A percentile compares a stretch with the other conserved stretches of the same genome.
These are phyloP conservation scores for Mycena haematopus DNA, from an alignment of 768 basidiomycete genomes.

Conservation along the genomic window DNA sequence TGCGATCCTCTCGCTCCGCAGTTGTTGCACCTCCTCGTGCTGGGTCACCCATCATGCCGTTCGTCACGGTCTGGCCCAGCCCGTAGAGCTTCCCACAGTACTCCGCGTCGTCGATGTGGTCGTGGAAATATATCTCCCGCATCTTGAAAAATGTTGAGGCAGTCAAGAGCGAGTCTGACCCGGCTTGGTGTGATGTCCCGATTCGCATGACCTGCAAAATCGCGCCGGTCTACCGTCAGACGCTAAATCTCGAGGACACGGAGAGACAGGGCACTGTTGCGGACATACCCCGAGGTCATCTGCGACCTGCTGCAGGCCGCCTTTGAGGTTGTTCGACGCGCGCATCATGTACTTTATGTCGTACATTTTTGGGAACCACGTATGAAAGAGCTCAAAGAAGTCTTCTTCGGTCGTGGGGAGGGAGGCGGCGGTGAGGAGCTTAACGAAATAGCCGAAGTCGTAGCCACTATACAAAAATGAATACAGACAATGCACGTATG, in stretches of 20 bases:
- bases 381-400: slow-evolving; percentile 86
- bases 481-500: slow-evolving; percentile 14
- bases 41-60: slow-evolving; percentile 63
- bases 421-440: slow-evolving; percentile 85
- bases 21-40: slow-evolving; percentile 79
- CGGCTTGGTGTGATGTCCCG: slow-evolving; percentile 93
- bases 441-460: slow-evolving; percentile 98
- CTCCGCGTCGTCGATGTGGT: slow-evolving; percentile 83
- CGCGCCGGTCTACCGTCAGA: slow-evolving; percentile 18
- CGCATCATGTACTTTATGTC: slow-evolving; percentile 98
- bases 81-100: slow-evolving; percentile 87
- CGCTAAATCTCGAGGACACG: slow-evolving; percentile 3
- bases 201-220: slow-evolving; percentile 80
- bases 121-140: slow-evolving; percentile 89
- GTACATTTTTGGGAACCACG: slow-evolving; percentile 96
- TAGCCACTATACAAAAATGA: slow-evolving; percentile 72
- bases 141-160: slow-evolving; percentile 96
- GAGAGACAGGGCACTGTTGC: slow-evolving; percentile 34
- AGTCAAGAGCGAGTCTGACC: slow-evolving; percentile 95
- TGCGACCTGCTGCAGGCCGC: slow-evolving; percentile 92
- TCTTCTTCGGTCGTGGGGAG: slow-evolving; percentile 87
- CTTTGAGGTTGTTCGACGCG: slow-evolving; percentile 83
- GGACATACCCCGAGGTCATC: slow-evolving; percentile 93
- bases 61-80: slow-evolving; percentile 81
- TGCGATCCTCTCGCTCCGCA: slow-evolving; percentile 79